Evolutionary conservation across 352 stramenopile species (phyloP), one percentile per base, ranked within the genome.

Genomic region (Phytopythium helicoides): DNA sequence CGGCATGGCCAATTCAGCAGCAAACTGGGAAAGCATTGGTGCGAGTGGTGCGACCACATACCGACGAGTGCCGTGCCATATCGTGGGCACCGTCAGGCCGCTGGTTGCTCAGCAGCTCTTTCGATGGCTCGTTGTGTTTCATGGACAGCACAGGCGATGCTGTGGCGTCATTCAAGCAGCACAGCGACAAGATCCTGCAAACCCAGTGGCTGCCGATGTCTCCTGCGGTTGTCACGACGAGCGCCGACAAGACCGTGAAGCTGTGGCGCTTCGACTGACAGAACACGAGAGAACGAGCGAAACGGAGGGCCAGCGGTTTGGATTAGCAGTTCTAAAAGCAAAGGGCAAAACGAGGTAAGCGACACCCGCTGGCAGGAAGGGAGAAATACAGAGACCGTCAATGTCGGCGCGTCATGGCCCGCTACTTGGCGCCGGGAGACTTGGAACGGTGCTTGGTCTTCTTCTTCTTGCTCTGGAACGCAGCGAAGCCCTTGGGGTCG

Each of bases 391-490:
- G n/a, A 35, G 47, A 18, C 18, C 28, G 12, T 21, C 14, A 22
- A 8, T 18, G 21, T 23, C 22, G 40, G 6, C n/a, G n/a, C 12
- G 19, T 33, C 19, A 8, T n/a, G n/a, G 6, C 4, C n/a, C 54
- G 23, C 50, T 73, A 83, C 72, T 82, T 86, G 67, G 71, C 76
- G 15, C 69, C 78, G 34, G 81, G 81, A 39, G 76, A 89, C 72
- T 92, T 92, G 61, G 81, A 92, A 49, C 81, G 76, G 44, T 56
- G 48, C 63, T 92, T 88, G 62, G 60, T 82, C 64, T 92, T 94
- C 68, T 91, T 92, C 73, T 91, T 92, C 76, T 89, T 92, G 73
- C 77, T 86, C 62, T 80, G 75, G 53, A 84, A 87, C 12, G 78
- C 76, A 34, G 78, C 77, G 56, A 91, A 90, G 46, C 74, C 67